Evolutionary conservation across 2,329 filamentous ascomycete species (phyloP).

Genomic region (Clonostachys rhizophaga): DNA sequence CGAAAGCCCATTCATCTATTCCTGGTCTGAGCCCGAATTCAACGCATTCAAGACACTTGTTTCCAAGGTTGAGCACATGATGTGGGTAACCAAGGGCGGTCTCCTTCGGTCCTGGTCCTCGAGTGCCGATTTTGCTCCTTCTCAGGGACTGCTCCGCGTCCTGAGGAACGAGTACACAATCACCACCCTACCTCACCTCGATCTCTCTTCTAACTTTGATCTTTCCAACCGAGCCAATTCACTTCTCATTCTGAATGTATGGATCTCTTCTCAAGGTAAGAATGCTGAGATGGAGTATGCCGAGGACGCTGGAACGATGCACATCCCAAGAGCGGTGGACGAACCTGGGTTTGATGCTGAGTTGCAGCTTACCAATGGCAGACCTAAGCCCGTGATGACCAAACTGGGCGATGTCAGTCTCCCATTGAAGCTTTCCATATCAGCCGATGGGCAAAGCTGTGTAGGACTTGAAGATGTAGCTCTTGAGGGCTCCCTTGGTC

Average conservation of each 20-base stretch:
- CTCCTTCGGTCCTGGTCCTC: conserved; percentile 2
- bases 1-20: conserved; percentile 3
- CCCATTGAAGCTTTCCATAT: too few species aligned
- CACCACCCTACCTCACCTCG: conserved; percentile 2
- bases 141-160: conserved; percentile 7
- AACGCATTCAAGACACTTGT: conserved; percentile 4
- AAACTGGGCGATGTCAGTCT: too few species aligned
- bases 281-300: conserved; percentile 36
- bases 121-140: conserved; percentile 5
- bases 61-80: conserved; percentile 4
- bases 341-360: conserved; percentile 4
- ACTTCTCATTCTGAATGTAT: neutral
- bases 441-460: too few species aligned
- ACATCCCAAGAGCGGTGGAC: conserved; percentile 30
- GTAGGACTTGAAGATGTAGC: too few species aligned
- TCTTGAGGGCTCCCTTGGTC: too few species aligned
- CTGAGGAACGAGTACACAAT: conserved; percentile 9
- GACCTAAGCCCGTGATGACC: neutral
- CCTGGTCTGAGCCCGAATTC: conserved; percentile 4
- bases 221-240: neutral
- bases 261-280: neutral
- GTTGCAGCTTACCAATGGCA: neutral
- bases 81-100: conserved; percentile 7
- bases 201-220: conserved; percentile 2
- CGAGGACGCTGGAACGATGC: conserved; percentile 26